Conservation (phyloP, 768 basidiomycete species). For the Boletus barrowsii region DNA sequence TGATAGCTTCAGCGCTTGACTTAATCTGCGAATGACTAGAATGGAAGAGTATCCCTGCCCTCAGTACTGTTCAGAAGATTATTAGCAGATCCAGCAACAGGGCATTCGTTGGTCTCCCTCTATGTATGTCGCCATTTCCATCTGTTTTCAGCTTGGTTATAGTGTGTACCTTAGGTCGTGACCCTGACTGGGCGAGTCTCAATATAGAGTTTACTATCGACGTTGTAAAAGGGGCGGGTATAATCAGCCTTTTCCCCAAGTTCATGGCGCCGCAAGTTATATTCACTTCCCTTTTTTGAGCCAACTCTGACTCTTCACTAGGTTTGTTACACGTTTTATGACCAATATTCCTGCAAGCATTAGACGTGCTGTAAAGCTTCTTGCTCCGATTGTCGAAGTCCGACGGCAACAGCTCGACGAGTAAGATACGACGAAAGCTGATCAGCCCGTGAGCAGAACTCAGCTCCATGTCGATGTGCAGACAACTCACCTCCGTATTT, state of each 20-base stretch:
- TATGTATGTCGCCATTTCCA: slow-evolving; percentile 2
- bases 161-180: neutral
- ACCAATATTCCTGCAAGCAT: slow-evolving; percentile 2
- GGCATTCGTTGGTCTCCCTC: slow-evolving; percentile 12
- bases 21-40: neutral
- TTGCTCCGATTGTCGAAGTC: slow-evolving; percentile 26
- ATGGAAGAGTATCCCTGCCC: slow-evolving; percentile 9
- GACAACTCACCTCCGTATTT: neutral
- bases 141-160: neutral
- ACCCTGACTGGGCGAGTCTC: slow-evolving; percentile 30
- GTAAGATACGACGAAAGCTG: too few species aligned
- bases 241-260: slow-evolving; percentile 32
- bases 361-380: slow-evolving; percentile 5
- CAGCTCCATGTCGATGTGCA: neutral
- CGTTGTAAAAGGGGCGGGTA: neutral
- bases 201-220: slow-evolving; percentile 27
- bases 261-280: slow-evolving; percentile 30
- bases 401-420: neutral
- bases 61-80: neutral
- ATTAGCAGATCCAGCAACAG: slow-evolving; percentile 10
- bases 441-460: neutral
- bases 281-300: neutral
- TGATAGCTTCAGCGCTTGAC: neutral
- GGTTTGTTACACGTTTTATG: neutral
- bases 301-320: neutral